Evolutionary conservation across 331 rosid genomes (phyloP).

Genomic region (Arachis monticola): DNA sequence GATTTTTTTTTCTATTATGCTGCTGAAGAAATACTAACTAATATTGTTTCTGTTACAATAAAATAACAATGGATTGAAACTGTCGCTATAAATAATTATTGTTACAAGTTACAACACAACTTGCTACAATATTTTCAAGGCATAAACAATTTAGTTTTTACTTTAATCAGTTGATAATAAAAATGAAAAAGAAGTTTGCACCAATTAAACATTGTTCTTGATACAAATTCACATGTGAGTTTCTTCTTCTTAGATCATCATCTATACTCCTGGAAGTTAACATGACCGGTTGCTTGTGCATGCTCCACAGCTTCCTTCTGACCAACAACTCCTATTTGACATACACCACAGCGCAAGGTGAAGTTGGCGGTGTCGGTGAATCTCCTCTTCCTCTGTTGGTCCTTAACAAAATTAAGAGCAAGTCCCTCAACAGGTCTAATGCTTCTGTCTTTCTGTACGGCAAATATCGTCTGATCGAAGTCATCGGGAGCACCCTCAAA

Average conservation of each 20-base stretch:
- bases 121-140: slow-evolving; percentile 30
- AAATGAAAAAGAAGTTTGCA: background rate
- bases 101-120: slow-evolving; percentile 37
- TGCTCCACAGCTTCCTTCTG: slow-evolving; percentile 95
- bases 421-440: slow-evolving; percentile 69
- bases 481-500: slow-evolving; percentile 85
- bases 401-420: slow-evolving; percentile 68
- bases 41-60: background rate
- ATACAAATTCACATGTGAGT: slow-evolving; percentile 32
- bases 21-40: background rate
- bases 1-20: background rate
- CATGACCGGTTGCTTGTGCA: slow-evolving; percentile 89
- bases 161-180: background rate
- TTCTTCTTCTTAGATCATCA: slow-evolving; percentile 41
- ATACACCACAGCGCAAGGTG: slow-evolving; percentile 90
- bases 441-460: slow-evolving; percentile 53
- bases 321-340: slow-evolving; percentile 93
- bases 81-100: background rate
- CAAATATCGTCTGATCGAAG: slow-evolving; percentile 91
- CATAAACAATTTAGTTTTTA: slow-evolving; percentile 19
- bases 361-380: slow-evolving; percentile 89
- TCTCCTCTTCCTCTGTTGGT: slow-evolving; percentile 81
- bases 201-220: slow-evolving; percentile 12
- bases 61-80: background rate
- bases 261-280: slow-evolving; percentile 90